These are phyloP conservation scores for Saccharomycopsis crataegensis DNA, from an alignment of 1,139 yeast species.

Conservation along the genomic window DNA sequence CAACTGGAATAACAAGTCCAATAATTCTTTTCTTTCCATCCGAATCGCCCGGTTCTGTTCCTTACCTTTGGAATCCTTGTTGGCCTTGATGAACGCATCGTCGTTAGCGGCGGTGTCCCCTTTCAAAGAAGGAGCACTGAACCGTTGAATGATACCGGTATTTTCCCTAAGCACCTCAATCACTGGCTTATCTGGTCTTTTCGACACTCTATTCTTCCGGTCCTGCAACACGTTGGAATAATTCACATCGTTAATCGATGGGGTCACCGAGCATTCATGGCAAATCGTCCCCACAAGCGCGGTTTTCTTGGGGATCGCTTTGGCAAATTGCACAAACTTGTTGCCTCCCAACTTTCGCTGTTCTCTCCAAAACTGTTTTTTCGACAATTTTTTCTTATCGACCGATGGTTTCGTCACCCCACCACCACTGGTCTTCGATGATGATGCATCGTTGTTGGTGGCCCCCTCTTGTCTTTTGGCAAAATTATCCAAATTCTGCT, in stretches of 20 bases:
- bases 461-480: neutral
- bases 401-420: slow-evolving; percentile 35
- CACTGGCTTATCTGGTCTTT: slow-evolving; percentile 50
- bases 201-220: slow-evolving; percentile 42
- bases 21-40: slow-evolving; percentile 86
- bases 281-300: slow-evolving; percentile 79
- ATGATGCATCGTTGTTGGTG: neutral
- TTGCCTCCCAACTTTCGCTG: slow-evolving; percentile 35
- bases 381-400: slow-evolving; percentile 23
- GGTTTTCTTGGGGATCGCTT: slow-evolving; percentile 81
- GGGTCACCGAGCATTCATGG: slow-evolving; percentile 87
- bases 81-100: slow-evolving; percentile 18
- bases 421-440: slow-evolving; percentile 41
- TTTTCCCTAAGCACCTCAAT: slow-evolving; percentile 77
- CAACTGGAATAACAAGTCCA: slow-evolving; percentile 79
- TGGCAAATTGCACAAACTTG: slow-evolving; percentile 61
- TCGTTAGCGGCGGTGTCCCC: slow-evolving; percentile 9
- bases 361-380: slow-evolving; percentile 33
- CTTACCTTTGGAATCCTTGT: slow-evolving; percentile 33
- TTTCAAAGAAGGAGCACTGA: slow-evolving; percentile 19
- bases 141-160: slow-evolving; percentile 59
- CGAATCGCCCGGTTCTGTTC: slow-evolving; percentile 83
- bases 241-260: slow-evolving; percentile 64
- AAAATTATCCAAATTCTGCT: slow-evolving; percentile 68
- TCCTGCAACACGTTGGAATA: slow-evolving; percentile 51